phyloP scores from a whole-genome alignment of 768 basidiomycete genomes.

The Trametes cubensis region DNA sequence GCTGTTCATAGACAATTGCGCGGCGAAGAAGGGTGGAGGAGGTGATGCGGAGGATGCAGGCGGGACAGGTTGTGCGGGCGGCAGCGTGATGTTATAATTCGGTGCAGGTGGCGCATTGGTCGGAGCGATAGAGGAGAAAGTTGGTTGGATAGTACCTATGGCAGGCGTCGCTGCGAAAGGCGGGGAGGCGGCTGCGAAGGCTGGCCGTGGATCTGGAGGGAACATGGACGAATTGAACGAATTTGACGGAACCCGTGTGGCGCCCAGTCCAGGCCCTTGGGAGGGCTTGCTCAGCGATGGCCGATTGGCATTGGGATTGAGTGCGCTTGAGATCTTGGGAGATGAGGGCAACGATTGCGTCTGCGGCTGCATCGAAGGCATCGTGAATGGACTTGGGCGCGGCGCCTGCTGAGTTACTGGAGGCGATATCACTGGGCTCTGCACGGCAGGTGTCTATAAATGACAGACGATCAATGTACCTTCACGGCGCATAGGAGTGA shows the following conservation, averaged over 20 bases:
- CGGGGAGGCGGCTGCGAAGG: background rate
- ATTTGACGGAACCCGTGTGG: slow-evolving; percentile 39
- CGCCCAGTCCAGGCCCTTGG: slow-evolving; percentile 40
- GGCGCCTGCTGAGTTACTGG: slow-evolving; percentile 23
- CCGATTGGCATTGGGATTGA: slow-evolving; percentile 15
- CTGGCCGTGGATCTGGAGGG: slow-evolving; percentile 16
- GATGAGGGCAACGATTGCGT: slow-evolving; percentile 45
- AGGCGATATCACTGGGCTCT: slow-evolving; percentile 35
- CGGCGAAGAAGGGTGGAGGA: slow-evolving; percentile 30
- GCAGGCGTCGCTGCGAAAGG: slow-evolving; percentile 1
- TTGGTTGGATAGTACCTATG: slow-evolving; percentile 1
- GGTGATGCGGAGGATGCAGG: slow-evolving; percentile 32
- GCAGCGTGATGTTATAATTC: slow-evolving; percentile 60
- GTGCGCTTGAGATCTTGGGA: slow-evolving; percentile 34
- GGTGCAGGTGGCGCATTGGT: slow-evolving; percentile 41
- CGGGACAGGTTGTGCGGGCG: slow-evolving; percentile 31
- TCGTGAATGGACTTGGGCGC: slow-evolving; percentile 21
- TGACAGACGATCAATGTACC: background rate
- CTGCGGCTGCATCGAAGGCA: slow-evolving; percentile 23
- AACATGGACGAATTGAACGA: slow-evolving; percentile 39
- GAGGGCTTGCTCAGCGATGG: slow-evolving; percentile 20
- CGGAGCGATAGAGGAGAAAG: slow-evolving; percentile 23
- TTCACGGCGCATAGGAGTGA: background rate
- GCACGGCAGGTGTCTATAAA: slow-evolving; percentile 23
- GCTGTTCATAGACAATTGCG: slow-evolving; percentile 43